Evolutionary conservation across 1,284 basidiomycete species (phyloP), one percentile per base, ranked within the genome.

Genomic region (Cutaneotrichosporon dermatis): DNA sequence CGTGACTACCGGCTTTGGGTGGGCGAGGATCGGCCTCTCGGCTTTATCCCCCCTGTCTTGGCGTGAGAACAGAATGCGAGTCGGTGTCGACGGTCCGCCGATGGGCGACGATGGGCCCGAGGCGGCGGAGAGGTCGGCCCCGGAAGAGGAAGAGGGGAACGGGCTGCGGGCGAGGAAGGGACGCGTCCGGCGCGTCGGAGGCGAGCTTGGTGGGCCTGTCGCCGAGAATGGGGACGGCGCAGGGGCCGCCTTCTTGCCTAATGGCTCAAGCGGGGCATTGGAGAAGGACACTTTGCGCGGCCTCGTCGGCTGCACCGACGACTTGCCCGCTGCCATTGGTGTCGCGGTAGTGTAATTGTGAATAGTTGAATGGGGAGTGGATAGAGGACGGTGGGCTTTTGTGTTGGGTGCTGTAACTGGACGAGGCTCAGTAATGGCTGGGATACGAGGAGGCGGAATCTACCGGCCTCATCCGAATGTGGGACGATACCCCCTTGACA

Each of bases 271-370:
- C 6, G 51, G 34, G 5, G 46, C 51, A 4, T 49, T 41, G 4
- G 52, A 52, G 39, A 59, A 55, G 10, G 58, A 59, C 36, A 59
- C 58, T 43, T 59, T 39, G 13, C 58, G 58, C 42, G 58, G 49
- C 6, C 57, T 43, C 6, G 42, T 5, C 44, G 44, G n/a, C 15
- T 9, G 15, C 15, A 54, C 25, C 12, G 44, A 15, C 44, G 44
- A 33, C 7, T n/a, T 46, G 44, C 16, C 44, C 44, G 44, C 10
- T 33, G 5, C 44, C 25, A 25, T 25, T 25, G 44, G n/a, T 11
- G 25, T 46, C 44, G 44, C 2, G 11, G 16, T 46, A 5, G 10
- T n/a, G 6, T 12, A 43, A 43, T 41, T 13, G 9, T 10, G 39
- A 4, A 13, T 13, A 41, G 39, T 41, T 41, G 39, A 41, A 16